phyloP scores from a whole-genome alignment of 2,329 filamentous ascomycete species.

The Emergomyces pasteurianus region DNA sequence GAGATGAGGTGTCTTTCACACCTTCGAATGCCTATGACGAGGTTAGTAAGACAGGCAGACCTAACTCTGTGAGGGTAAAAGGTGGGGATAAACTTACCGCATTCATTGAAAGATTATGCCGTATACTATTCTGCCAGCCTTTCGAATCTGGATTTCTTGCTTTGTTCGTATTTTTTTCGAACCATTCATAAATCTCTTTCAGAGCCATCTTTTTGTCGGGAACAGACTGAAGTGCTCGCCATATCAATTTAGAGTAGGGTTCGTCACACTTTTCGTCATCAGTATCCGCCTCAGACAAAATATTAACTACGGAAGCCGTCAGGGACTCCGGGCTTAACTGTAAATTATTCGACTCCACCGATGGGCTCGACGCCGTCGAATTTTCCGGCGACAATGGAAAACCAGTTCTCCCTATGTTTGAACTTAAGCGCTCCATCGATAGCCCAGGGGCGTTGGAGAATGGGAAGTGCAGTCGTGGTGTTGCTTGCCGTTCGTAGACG shows the following conservation, averaged over 20 bases:
- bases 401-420: constrained; percentile 1
- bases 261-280: constrained; percentile 9
- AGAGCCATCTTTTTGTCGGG: constrained; percentile 61
- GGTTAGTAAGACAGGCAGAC: constrained; percentile 6
- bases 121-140: constrained; percentile 92
- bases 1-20: constrained; percentile 17
- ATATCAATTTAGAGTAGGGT: constrained; percentile 76
- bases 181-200: constrained; percentile 85
- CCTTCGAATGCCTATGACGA: constrained; percentile 24
- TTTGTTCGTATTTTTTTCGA: constrained; percentile 68
- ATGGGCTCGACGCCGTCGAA: constrained; percentile 9
- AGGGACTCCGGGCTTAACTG: background rate
- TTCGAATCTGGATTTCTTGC: constrained; percentile 46
- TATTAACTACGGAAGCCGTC: constrained; percentile 15
- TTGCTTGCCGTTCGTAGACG: background rate
- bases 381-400: constrained; percentile 6
- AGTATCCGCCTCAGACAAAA: constrained; percentile 10
- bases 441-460: background rate
- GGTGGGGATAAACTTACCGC: constrained; percentile 45
- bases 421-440: background rate
- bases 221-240: constrained; percentile 57
- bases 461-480: background rate
- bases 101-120: constrained; percentile 96
- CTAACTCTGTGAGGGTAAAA: constrained; percentile 4
- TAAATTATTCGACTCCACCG: constrained; percentile 1